Conservation (phyloP, 2,329 filamentous ascomycete genomes). For the Hypomyces rosellus region DNA sequence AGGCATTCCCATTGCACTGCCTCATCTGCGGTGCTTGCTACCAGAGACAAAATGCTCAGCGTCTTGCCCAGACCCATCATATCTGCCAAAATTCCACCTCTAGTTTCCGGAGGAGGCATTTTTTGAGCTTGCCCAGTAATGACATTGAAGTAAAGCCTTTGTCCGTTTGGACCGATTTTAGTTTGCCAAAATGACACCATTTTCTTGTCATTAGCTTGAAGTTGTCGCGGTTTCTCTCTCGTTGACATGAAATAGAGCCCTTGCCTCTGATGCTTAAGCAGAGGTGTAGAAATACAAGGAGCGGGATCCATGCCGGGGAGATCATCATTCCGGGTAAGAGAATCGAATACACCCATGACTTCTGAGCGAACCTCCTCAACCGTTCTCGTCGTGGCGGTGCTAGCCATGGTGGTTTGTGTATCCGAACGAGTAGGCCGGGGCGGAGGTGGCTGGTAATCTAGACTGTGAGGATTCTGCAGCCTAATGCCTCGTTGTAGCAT, state of each 20-base stretch:
- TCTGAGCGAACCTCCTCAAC: slow-evolving; percentile 83
- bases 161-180: slow-evolving; percentile 42
- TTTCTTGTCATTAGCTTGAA: slow-evolving; percentile 51
- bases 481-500: slow-evolving; percentile 62
- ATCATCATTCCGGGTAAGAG: slow-evolving; percentile 67
- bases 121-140: slow-evolving; percentile 67
- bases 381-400: slow-evolving; percentile 47
- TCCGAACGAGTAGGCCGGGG: slow-evolving; percentile 21
- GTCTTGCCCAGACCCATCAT: slow-evolving; percentile 91
- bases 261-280: slow-evolving; percentile 85
- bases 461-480: slow-evolving; percentile 70
- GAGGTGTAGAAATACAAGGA: slow-evolving; percentile 52
- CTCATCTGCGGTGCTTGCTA: slow-evolving; percentile 58
- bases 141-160: slow-evolving; percentile 68
- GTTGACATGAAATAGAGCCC: slow-evolving; percentile 79
- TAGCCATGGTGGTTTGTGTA: slow-evolving; percentile 20
- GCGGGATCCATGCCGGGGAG: slow-evolving; percentile 67
- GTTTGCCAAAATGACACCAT: slow-evolving; percentile 74
- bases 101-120: slow-evolving; percentile 56
- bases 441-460: slow-evolving; percentile 39
- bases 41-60: slow-evolving; percentile 74
- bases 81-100: slow-evolving; percentile 71
- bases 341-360: slow-evolving; percentile 82
- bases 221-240: slow-evolving; percentile 63
- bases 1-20: slow-evolving; percentile 56